phyloP scores from a whole-genome alignment of 2,329 filamentous ascomycete genomes.

The Fusarium burgessii region DNA sequence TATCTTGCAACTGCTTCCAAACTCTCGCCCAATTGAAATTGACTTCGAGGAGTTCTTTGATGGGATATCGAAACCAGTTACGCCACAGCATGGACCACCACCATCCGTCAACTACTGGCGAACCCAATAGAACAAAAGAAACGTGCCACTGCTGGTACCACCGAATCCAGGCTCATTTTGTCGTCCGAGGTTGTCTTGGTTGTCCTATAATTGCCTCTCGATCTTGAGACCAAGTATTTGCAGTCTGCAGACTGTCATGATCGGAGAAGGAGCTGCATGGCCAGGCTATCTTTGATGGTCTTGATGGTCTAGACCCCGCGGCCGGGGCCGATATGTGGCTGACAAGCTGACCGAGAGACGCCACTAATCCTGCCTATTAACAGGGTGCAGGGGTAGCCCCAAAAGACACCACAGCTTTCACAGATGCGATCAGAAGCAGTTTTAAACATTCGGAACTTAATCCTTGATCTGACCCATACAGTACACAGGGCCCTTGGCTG shows the following conservation, averaged over 20 bases:
- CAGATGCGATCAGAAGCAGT: slow-evolving; percentile 13
- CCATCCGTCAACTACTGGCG: slow-evolving; percentile 16
- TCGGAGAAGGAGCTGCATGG: slow-evolving; percentile 16
- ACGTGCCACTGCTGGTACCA: slow-evolving; percentile 10
- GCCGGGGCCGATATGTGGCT: slow-evolving; percentile 19
- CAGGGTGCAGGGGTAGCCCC: slow-evolving; percentile 1
- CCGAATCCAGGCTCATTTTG: neutral
- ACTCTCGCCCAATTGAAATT: slow-evolving; percentile 19
- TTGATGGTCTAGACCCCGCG: slow-evolving; percentile 34
- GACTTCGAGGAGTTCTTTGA: neutral
- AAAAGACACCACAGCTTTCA: slow-evolving; percentile 1
- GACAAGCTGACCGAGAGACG: neutral
- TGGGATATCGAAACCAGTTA: neutral
- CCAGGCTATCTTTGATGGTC: neutral
- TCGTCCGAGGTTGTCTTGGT: neutral
- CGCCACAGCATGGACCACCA: slow-evolving; percentile 27
- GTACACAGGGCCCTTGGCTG: slow-evolving; percentile 4
- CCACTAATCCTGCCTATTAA: neutral
- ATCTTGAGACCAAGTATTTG: slow-evolving; percentile 22
- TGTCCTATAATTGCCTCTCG: slow-evolving; percentile 8
- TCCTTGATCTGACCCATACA: slow-evolving; percentile 14
- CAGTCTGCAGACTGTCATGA: slow-evolving; percentile 2
- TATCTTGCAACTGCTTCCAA: slow-evolving; percentile 7
- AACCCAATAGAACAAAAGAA: slow-evolving; percentile 5
- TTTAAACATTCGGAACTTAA: slow-evolving; percentile 22